These are phyloP conservation scores for Leptographium flavum DNA, from an alignment of 2,329 filamentous ascomycete genomes.

Conservation along the genomic window DNA sequence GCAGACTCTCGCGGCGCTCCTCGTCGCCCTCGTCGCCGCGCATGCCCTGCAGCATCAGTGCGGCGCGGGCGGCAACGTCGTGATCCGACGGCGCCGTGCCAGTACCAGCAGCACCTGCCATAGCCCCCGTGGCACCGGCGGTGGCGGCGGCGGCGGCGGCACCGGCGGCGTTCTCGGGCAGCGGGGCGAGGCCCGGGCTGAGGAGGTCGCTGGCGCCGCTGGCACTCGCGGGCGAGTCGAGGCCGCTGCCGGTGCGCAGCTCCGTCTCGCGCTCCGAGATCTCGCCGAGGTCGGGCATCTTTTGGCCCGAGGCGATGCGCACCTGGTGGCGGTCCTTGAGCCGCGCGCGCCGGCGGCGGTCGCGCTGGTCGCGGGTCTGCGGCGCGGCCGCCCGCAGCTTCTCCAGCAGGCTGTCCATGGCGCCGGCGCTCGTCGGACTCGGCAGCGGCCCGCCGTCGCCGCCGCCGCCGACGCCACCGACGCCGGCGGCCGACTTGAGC, in stretches of 20 bases:
- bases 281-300: constrained; percentile 63
- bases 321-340: constrained; percentile 86
- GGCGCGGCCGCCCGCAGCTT: constrained; percentile 89
- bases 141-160: too few relatives aligned
- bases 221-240: constrained; percentile 28
- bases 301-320: constrained; percentile 75
- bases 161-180: too few relatives aligned
- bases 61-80: constrained; percentile 76
- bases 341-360: constrained; percentile 71
- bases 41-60: constrained; percentile 71
- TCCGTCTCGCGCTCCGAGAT: constrained; percentile 38
- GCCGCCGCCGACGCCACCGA: constrained; percentile 16
- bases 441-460: constrained; percentile 26
- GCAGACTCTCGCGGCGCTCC: constrained; percentile 44
- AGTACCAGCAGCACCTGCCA: too few relatives aligned
- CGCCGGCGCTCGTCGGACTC: constrained; percentile 64
- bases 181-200: too few relatives aligned
- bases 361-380: constrained; percentile 75
- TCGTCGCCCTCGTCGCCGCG: constrained; percentile 44
- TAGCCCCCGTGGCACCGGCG: too few relatives aligned
- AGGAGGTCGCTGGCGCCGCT: constrained; percentile 38
- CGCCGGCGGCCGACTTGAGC: constrained; percentile 37
- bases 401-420: constrained; percentile 91
- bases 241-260: constrained; percentile 32
- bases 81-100: constrained; percentile 68